phyloP scores from a whole-genome alignment of 768 basidiomycete genomes.

The Calocera viscosa region DNA sequence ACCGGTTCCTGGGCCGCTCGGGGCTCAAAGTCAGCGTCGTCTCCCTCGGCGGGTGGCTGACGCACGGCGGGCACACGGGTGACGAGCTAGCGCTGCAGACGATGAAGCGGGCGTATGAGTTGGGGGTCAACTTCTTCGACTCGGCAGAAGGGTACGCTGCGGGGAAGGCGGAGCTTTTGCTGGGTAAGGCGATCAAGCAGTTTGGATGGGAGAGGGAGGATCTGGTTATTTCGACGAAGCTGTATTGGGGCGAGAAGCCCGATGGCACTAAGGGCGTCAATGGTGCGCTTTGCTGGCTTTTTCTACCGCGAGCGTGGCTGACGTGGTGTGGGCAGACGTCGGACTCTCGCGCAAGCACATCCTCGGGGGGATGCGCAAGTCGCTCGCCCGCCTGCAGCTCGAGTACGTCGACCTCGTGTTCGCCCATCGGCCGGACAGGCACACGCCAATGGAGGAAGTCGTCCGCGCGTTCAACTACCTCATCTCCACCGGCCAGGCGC shows the following conservation, averaged over 20 bases:
- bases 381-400: slow-evolving; percentile 52
- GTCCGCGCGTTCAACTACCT: slow-evolving; percentile 72
- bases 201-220: slow-evolving; percentile 16
- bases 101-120: slow-evolving; percentile 16
- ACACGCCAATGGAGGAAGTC: slow-evolving; percentile 47
- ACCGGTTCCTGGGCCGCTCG: slow-evolving; percentile 15
- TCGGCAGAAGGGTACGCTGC: slow-evolving; percentile 12
- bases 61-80: slow-evolving; percentile 14
- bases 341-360: slow-evolving; percentile 12
- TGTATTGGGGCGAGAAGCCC: slow-evolving; percentile 14
- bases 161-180: slow-evolving; percentile 13
- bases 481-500: slow-evolving; percentile 50
- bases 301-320: neutral
- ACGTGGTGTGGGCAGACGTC: neutral
- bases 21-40: slow-evolving; percentile 13
- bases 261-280: slow-evolving; percentile 14
- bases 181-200: slow-evolving; percentile 17
- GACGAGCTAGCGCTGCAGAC: slow-evolving; percentile 14
- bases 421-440: slow-evolving; percentile 53
- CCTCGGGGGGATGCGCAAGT: slow-evolving; percentile 33
- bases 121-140: slow-evolving; percentile 17
- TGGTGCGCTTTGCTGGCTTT: neutral
- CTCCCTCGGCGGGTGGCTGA: slow-evolving; percentile 16
- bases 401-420: slow-evolving; percentile 65
- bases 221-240: slow-evolving; percentile 16